Conservation (phyloP, 2,329 filamentous ascomycete genomes). For the Aspergillus neotritici region DNA sequence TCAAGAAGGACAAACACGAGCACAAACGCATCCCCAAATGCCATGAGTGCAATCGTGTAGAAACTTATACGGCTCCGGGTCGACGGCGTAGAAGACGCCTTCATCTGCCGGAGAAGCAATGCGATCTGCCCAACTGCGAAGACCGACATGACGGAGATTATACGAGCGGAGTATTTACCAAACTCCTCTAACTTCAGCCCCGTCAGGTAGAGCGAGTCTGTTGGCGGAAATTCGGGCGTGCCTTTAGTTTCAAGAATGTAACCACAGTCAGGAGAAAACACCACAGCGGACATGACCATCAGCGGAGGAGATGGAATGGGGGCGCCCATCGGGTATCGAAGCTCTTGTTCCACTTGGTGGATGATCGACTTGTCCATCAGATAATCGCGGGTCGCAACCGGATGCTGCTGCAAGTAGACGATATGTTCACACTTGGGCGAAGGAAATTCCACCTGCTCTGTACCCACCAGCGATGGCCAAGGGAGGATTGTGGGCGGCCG, state of each 20-base stretch:
- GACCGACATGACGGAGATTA: slow-evolving; percentile 49
- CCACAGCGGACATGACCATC: slow-evolving; percentile 54
- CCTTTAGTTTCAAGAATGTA: slow-evolving; percentile 59
- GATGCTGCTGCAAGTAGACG: slow-evolving; percentile 67
- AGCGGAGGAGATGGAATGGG: slow-evolving; percentile 47
- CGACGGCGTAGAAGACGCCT: slow-evolving; percentile 59
- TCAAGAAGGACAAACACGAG: slow-evolving; percentile 52
- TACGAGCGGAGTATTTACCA: slow-evolving; percentile 46
- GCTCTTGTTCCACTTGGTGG: slow-evolving; percentile 52
- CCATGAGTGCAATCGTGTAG: slow-evolving; percentile 58
- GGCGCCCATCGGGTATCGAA: slow-evolving; percentile 55
- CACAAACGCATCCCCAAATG: slow-evolving; percentile 56
- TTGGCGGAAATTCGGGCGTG: slow-evolving; percentile 49
- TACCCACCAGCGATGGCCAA: slow-evolving; percentile 65
- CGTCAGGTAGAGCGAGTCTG: slow-evolving; percentile 47
- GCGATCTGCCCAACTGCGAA: slow-evolving; percentile 50
- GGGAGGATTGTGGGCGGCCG: slow-evolving; percentile 56
- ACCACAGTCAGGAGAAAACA: slow-evolving; percentile 63
- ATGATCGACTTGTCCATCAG: slow-evolving; percentile 35
- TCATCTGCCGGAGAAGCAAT: slow-evolving; percentile 57
- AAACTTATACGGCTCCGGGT: slow-evolving; percentile 60
- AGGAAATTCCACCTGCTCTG: slow-evolving; percentile 44
- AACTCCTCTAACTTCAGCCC: slow-evolving; percentile 56
- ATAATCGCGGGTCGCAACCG: slow-evolving; percentile 27
- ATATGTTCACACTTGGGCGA: slow-evolving; percentile 83